Percentiles rank a stretch among this genome's conserved stretches.
Conservation (phyloP, 345 rosid genomes). For the Tarenaya hassleriana region DNA sequence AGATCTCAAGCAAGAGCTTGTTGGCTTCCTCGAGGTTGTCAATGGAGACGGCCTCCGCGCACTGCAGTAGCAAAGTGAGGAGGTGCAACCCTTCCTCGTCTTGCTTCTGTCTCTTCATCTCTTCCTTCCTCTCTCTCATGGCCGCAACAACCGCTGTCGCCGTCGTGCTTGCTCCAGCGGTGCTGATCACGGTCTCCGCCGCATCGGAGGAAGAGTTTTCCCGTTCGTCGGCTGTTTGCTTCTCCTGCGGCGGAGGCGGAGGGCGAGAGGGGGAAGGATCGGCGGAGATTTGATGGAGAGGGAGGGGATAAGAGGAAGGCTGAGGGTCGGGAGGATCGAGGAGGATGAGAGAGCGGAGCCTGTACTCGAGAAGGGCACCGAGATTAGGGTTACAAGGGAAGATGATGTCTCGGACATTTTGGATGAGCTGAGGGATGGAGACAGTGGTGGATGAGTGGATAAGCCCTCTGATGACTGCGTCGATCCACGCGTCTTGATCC, state of each 20-base stretch:
- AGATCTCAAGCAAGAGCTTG: slow-evolving; percentile 81
- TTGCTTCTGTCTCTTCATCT: slow-evolving; percentile 61
- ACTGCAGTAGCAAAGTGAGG: slow-evolving; percentile 83
- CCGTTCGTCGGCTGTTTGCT: slow-evolving; percentile 21
- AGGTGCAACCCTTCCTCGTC: slow-evolving; percentile 92
- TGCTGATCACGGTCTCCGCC: slow-evolving; percentile 34
- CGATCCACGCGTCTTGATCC: slow-evolving; percentile 86
- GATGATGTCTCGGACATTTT: slow-evolving; percentile 88
- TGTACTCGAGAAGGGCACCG: slow-evolving; percentile 71
- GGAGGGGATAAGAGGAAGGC: slow-evolving; percentile 11
- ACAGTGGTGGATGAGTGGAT: slow-evolving; percentile 62
- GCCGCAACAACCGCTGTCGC: slow-evolving; percentile 28
- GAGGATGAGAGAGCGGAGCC: slow-evolving; percentile 60
- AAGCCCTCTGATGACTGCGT: slow-evolving; percentile 80
- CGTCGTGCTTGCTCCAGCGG: slow-evolving; percentile 14
- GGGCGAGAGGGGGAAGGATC: slow-evolving; percentile 23
- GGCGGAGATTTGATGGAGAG: slow-evolving; percentile 26
- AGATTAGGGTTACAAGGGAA: slow-evolving; percentile 93
- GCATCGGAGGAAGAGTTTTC: slow-evolving; percentile 44
- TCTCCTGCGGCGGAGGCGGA: slow-evolving; percentile 23
- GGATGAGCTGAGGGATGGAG: slow-evolving; percentile 94
- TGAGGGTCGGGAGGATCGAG: slow-evolving; percentile 36
- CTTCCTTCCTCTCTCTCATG: slow-evolving; percentile 61
- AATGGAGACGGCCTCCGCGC: slow-evolving; percentile 94
- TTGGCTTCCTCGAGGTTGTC: slow-evolving; percentile 88